A percentile compares a stretch with the other conserved stretches of the same genome.
Evolutionary conservation across 306 rosid genomes (phyloP).

Genomic region (Gastrolobium villosum): DNA sequence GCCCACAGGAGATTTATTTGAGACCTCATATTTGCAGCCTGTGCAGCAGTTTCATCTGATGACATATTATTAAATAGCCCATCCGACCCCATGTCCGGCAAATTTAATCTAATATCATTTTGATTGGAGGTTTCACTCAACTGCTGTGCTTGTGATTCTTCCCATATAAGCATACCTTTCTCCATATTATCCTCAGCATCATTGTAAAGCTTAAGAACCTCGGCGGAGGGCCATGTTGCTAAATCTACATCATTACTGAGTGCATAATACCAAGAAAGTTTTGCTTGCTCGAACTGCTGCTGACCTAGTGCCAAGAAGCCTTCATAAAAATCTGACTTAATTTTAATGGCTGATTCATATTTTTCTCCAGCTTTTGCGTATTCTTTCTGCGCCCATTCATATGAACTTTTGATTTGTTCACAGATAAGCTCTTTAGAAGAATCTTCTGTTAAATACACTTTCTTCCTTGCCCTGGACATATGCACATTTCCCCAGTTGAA

Average conservation of each 20-base stretch:
- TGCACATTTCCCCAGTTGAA: conserved; percentile 98
- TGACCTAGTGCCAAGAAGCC: conserved; percentile 84
- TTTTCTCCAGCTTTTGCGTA: conserved; percentile 76
- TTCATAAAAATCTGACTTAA: conserved; percentile 85
- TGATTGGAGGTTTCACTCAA: conserved; percentile 54
- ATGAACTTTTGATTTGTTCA: conserved; percentile 63
- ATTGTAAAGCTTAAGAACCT: conserved; percentile 76
- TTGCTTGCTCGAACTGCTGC: conserved; percentile 84
- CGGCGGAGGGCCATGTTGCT: conserved; percentile 65
- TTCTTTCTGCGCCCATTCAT: conserved; percentile 78
- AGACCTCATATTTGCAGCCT: conserved; percentile 74
- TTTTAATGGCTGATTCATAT: conserved; percentile 75
- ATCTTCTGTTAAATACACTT: conserved; percentile 63
- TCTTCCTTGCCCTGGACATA: conserved; percentile 88
- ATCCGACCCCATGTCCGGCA: conserved; percentile 64
- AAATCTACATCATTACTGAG: conserved; percentile 63
- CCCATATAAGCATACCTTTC: conserved; percentile 85
- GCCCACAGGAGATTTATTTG: conserved; percentile 90
- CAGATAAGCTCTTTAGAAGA: conserved; percentile 61
- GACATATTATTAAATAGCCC: conserved; percentile 58
- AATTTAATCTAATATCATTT: conserved; percentile 49
- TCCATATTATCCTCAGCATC: conserved; percentile 86
- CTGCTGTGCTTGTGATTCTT: conserved; percentile 60
- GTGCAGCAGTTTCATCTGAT: conserved; percentile 65
- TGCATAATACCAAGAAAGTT: conserved; percentile 85